Evolutionary conservation across 2,329 filamentous ascomycete genomes (phyloP).

Genomic region (Sclerotinia subarctica): DNA sequence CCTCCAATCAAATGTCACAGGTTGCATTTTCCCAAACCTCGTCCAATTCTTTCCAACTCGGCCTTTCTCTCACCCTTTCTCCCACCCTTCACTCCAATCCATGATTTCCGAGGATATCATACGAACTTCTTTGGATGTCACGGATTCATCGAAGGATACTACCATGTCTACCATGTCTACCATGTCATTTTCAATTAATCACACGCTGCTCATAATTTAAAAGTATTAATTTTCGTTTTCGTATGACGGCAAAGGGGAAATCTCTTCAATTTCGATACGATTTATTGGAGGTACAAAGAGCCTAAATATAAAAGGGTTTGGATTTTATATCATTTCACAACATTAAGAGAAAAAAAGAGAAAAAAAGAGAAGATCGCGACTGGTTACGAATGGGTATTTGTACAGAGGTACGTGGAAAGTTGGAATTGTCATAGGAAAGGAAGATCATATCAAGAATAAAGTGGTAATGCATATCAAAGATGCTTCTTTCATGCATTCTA

Average conservation of each 20-base stretch:
- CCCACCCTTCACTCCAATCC: not conserved
- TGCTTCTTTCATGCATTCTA: conserved; percentile 6
- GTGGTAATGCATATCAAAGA: conserved; percentile 12
- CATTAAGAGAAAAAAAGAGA: too few relatives aligned
- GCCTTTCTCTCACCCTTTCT: conserved; percentile 11
- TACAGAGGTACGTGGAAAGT: not conserved
- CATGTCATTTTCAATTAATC: conserved; percentile 12
- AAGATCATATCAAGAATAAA: not conserved
- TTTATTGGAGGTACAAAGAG: not conserved
- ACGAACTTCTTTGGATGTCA: not conserved
- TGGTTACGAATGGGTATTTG: too few relatives aligned
- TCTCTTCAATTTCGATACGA: not conserved
- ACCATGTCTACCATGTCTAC: conserved; percentile 8
- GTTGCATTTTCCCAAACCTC: not conserved
- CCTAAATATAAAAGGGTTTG: not conserved
- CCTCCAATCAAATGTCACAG: not conserved
- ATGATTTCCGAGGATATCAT: not conserved
- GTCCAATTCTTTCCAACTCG: conserved; percentile 11
- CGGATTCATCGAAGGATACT: not conserved
- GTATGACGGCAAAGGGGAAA: conserved; percentile 7
- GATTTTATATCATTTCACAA: not conserved
- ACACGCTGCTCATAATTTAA: conserved; percentile 15
- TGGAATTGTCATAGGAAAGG: not conserved
- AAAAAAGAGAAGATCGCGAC: not conserved
- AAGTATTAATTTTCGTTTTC: conserved; percentile 10